Percentiles rank a stretch among this genome's conserved stretches.
Evolutionary conservation across 768 basidiomycete species (phyloP).

Genomic region (Lentinula aciculospora): DNA sequence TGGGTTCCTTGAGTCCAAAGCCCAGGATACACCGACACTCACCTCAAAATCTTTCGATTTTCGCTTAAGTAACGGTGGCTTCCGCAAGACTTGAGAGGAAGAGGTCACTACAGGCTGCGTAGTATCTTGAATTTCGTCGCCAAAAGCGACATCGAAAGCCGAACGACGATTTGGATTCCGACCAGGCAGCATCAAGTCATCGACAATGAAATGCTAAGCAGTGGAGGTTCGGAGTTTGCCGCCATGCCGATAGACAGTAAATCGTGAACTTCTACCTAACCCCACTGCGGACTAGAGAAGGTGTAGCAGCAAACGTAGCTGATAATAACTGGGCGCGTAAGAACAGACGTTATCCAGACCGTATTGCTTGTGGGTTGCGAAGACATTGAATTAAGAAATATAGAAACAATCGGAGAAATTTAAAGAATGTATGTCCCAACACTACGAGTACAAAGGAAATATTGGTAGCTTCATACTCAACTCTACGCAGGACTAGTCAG

Average conservation of each 20-base stretch:
- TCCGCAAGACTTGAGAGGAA: not conserved
- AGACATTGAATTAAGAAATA: too few species aligned
- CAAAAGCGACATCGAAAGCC: constrained; percentile 53
- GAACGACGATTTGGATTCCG: constrained; percentile 41
- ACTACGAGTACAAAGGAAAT: constrained; percentile 51
- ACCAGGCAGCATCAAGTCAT: constrained; percentile 9
- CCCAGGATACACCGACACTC: not conserved
- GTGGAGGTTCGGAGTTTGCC: too few species aligned
- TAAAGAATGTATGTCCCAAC: constrained; percentile 52
- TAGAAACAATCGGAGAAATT: not conserved
- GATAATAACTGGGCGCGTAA: too few species aligned
- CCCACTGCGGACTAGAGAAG: too few species aligned
- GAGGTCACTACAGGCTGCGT: not conserved
- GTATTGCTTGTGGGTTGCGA: too few species aligned
- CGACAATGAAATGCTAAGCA: too few species aligned
- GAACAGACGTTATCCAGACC: too few species aligned
- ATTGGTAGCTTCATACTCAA: constrained; percentile 39
- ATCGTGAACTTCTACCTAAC: too few species aligned
- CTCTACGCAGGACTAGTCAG: constrained; percentile 52
- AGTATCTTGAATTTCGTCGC: constrained; percentile 24
- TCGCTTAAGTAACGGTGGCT: not conserved
- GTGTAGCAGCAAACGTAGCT: too few species aligned
- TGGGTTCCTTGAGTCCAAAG: not conserved
- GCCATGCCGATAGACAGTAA: too few species aligned
- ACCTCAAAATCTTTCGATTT: not conserved